Evolutionary conservation across 148 eudicot species (phyloP), one percentile per base, ranked within the genome.

Genomic region (Vaccinium darrowii): DNA sequence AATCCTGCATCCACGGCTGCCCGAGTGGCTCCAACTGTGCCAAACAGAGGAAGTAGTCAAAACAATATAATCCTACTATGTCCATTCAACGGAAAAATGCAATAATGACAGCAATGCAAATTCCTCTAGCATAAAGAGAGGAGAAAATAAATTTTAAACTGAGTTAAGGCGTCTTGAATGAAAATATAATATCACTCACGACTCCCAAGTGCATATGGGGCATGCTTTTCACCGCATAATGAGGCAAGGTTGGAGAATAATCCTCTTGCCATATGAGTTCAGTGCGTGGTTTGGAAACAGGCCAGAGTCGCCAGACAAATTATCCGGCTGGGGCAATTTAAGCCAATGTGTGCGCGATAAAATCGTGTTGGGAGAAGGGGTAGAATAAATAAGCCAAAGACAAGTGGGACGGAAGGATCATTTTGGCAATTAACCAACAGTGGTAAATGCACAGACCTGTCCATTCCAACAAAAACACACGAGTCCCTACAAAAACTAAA

Each of bases 1-100:
- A 85, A 96, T 80, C 97, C 98, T n/a, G 99, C 99, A 92, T 96
- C 99, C 81, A 96, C 99, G 56, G 97, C 99, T 80, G 99, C 99
- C 86, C 99, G 98, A 83, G 98, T 96, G 27, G 98, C 99, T 81
- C 99, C 99, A 90, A 96, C 99, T 96, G 86, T 58, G 81, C 75
- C 60, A 74, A 81, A 83, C 72, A 69, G 39, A 65, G 80, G 84
- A 85, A 79, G 36, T 75, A 83, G 80, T 82, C 53, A 80, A 51
- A 21, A 6, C 79, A 14, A 75, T 25, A 33, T 14, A 23, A 77
- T 27, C 25, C 80, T 11, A 30, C 21, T 23, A 21, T 5, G 39
- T 69, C 76, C 39, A 16, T 21, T 73, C 30, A 47, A 50, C 4
- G 21, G 43, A 50, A 8, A 53, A 0, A 23, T 67, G 36, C 12